phyloP scores from a whole-genome alignment of 1,139 yeast genomes.

The Komagataea norvegica region DNA sequence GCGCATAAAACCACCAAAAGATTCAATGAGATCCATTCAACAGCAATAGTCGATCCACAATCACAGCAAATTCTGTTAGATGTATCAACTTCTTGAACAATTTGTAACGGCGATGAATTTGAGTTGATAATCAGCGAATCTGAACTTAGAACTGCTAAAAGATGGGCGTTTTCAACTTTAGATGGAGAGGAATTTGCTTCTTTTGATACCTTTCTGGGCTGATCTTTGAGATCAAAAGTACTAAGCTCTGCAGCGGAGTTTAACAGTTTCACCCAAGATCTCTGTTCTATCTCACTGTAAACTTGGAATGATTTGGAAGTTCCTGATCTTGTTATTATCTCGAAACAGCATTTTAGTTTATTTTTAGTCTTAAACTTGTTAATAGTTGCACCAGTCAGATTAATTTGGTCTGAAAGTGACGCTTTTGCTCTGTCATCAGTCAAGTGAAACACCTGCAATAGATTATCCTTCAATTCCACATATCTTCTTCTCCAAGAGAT shows the following conservation, averaged over 20 bases:
- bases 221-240: background rate
- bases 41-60: conserved; percentile 59
- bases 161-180: background rate
- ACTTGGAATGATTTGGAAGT: conserved; percentile 77
- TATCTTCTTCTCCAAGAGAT: conserved; percentile 5
- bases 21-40: conserved; percentile 88
- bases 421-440: conserved; percentile 55
- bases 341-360: conserved; percentile 57
- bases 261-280: conserved; percentile 59
- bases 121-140: background rate
- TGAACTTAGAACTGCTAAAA: background rate
- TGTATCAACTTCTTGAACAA: conserved; percentile 47
- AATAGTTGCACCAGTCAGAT: conserved; percentile 66
- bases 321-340: conserved; percentile 67
- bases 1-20: conserved; percentile 71
- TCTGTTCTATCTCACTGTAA: conserved; percentile 61
- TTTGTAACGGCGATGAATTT: conserved; percentile 27
- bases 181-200: background rate
- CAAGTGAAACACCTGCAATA: conserved; percentile 62
- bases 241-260: conserved; percentile 13
- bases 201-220: background rate
- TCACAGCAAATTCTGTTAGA: conserved; percentile 72
- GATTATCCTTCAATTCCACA: conserved; percentile 65
- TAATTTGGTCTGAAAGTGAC: conserved; percentile 48
- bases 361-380: conserved; percentile 39